phyloP scores from a whole-genome alignment of 2,329 filamentous ascomycete genomes.

The Dothideomycetidae sp. region DNA sequence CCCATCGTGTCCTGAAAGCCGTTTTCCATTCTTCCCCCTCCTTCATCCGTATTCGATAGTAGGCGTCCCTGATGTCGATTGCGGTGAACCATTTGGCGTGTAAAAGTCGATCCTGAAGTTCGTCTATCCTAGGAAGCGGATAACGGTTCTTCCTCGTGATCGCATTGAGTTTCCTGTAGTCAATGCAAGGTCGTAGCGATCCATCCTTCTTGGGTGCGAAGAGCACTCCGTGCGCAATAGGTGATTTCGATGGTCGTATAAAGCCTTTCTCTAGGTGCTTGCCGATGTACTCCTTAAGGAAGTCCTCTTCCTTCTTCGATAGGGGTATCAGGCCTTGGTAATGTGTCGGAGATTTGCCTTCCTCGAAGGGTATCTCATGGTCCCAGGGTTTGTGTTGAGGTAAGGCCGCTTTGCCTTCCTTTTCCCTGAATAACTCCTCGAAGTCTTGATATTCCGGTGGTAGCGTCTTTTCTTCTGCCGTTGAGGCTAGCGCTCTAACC shows the following conservation, averaged over 20 bases:
- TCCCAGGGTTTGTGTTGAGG: not conserved
- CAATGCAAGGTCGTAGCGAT: conserved; percentile 16
- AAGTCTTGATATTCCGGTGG: conserved; percentile 2
- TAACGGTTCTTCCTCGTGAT: conserved; percentile 22
- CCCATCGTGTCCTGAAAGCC: conserved; percentile 14
- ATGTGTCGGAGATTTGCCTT: conserved; percentile 4
- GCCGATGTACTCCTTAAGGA: conserved; percentile 1
- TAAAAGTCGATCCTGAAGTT: conserved; percentile 14
- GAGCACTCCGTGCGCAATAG: conserved; percentile 5
- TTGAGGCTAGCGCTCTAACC: not conserved
- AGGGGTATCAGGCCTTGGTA: conserved; percentile 4
- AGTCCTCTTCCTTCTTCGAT: conserved; percentile 1
- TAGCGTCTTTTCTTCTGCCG: not conserved
- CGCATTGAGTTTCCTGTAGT: conserved; percentile 21
- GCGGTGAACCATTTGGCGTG: conserved; percentile 13
- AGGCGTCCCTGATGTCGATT: conserved; percentile 17
- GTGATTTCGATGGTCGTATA: conserved; percentile 2
- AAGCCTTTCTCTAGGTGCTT: conserved; percentile 1
- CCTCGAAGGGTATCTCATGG: conserved; percentile 1
- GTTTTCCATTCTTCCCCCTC: conserved; percentile 15
- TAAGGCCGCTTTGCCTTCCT: not conserved
- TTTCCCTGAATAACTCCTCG: not conserved
- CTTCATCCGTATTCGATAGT: conserved; percentile 17
- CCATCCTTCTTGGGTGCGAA: conserved; percentile 14
- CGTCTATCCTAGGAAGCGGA: conserved; percentile 17